Conservation (phyloP, 352 stramenopile genomes). For the Globisporangium camurandrum region DNA sequence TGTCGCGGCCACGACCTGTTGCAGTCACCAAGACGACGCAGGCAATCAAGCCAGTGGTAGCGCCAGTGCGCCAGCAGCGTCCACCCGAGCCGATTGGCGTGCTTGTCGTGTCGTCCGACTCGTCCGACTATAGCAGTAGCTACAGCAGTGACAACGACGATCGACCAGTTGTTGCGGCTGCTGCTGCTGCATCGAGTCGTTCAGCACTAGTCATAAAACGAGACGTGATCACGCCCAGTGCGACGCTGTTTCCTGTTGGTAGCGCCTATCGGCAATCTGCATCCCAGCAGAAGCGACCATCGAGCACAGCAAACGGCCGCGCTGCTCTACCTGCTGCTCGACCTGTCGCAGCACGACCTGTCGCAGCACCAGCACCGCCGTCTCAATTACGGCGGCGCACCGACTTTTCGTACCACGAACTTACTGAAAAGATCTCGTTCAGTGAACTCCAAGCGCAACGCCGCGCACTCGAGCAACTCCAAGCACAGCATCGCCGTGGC, state of each 20-base stretch:
- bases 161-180: neutral
- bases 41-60: neutral
- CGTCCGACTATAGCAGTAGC: neutral
- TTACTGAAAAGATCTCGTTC: slow-evolving; percentile 14
- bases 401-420: neutral
- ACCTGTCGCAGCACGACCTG: too few species aligned
- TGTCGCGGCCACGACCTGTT: too few species aligned
- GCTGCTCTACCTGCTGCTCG: neutral
- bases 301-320: neutral
- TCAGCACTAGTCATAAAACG: too few species aligned
- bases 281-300: neutral
- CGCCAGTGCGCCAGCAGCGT: neutral
- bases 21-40: too few species aligned
- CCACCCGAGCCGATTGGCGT: neutral
- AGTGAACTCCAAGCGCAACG: slow-evolving; percentile 18
- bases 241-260: too few species aligned
- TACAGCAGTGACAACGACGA: neutral
- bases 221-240: neutral
- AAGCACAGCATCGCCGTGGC: slow-evolving; percentile 22
- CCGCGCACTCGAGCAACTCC: slow-evolving; percentile 10
- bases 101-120: neutral
- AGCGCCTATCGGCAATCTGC: too few species aligned
- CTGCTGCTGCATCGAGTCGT: neutral
- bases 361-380: neutral
- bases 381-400: neutral